A percentile compares a stretch with the other conserved stretches of the same genome.
phyloP scores from a whole-genome alignment of 2,329 filamentous ascomycete species.

The Aspergillus quadricinctus region DNA sequence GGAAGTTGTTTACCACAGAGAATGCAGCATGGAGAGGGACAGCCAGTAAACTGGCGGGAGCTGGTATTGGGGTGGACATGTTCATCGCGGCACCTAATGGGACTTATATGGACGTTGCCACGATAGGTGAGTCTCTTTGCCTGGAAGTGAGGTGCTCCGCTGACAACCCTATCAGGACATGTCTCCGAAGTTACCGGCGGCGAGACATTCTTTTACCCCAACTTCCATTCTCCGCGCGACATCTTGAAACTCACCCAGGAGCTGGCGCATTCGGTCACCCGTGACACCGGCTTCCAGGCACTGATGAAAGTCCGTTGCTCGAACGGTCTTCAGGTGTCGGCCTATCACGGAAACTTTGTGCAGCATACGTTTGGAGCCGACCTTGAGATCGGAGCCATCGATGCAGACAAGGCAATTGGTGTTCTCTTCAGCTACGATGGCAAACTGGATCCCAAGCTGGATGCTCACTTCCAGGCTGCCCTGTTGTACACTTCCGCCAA shows the following conservation, averaged over 20 bases:
- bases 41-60: slow-evolving; percentile 80
- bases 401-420: slow-evolving; percentile 87
- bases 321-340: slow-evolving; percentile 86
- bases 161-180: slow-evolving; percentile 54
- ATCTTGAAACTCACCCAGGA: slow-evolving; percentile 78
- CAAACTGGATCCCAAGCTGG: slow-evolving; percentile 92
- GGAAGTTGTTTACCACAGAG: slow-evolving; percentile 86
- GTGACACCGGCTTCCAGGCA: slow-evolving; percentile 92
- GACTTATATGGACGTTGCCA: slow-evolving; percentile 88
- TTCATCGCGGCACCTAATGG: slow-evolving; percentile 89
- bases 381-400: slow-evolving; percentile 86
- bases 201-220: slow-evolving; percentile 94
- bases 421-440: slow-evolving; percentile 94
- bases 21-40: slow-evolving; percentile 82
- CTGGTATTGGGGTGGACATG: slow-evolving; percentile 85
- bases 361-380: slow-evolving; percentile 95
- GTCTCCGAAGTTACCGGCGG: slow-evolving; percentile 85
- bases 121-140: slow-evolving; percentile 61
- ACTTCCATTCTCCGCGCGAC: slow-evolving; percentile 86
- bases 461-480: slow-evolving; percentile 95
- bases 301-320: slow-evolving; percentile 98
- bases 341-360: slow-evolving; percentile 95
- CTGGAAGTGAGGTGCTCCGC: not conserved
- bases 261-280: slow-evolving; percentile 76
- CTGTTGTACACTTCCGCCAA: slow-evolving; percentile 88